Base-by-base conservation (phyloP, 768 basidiomycete genomes). In the Podaxis sp. region DNA sequence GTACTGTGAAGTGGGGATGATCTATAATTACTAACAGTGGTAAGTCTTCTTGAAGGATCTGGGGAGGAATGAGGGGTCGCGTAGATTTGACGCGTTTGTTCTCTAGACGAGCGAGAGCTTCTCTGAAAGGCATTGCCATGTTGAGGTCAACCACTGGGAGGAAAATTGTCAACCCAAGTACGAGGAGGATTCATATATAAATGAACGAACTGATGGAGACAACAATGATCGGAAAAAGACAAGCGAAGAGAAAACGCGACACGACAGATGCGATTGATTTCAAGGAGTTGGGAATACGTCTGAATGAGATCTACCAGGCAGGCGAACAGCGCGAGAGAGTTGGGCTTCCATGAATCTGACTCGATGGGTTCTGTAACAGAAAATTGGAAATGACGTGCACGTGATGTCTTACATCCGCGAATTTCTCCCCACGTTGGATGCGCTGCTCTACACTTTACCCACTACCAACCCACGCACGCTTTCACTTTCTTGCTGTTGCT, bases 11-110 rank as follows among this genome's bases (percentile, higher is more conserved):
- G 13, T 46, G 38, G 15, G 40, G 41, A 17, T 26, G 24, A 12
- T 37, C 15, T 24, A 62, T 22, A 24, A 8, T 28, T 52, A 62
- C 86, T 56, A 76, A 92, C 91, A 94, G 76, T 48, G 93, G 93
- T n/a, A 92, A 82, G 74, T 98, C 95, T 74, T 98, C 95, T 67
- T 91, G 90, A 1, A 98, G 83, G 64, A 98, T 96, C 71, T 96
- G 95, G 22, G 95, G 95, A 56, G 95, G 95, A 61, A 98, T 95
- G 60, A 98, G 77, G 30, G 95, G 95, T 46, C 95, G 82, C 17
- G 90, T 95, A 15, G 84, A 88, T 72, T 86, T 94, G 58, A 98
- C 95, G 50, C 95, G 82, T 64, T 87, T 82, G 70, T 98, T 96
- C 71, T 95, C 93, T 41, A 97, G 87, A 58, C 89, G 87, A 64